phyloP scores from a whole-genome alignment of 1,284 basidiomycete species.

The Trichosporon coremiiforme region DNA sequence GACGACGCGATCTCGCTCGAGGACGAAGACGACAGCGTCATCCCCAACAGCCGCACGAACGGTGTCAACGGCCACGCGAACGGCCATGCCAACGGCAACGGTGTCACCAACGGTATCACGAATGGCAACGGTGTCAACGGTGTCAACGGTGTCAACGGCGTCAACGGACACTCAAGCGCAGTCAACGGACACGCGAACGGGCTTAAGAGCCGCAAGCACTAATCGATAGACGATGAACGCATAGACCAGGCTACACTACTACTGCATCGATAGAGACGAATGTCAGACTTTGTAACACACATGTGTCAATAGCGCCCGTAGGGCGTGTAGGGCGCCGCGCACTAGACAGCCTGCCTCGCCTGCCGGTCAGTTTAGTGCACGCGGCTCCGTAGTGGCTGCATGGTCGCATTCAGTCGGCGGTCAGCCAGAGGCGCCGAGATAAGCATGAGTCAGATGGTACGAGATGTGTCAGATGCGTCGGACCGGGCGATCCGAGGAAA shows the following conservation, averaged over 20 bases:
- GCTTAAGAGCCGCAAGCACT: constrained; percentile 18
- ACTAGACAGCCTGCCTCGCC: too few species aligned
- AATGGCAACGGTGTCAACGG: constrained; percentile 5
- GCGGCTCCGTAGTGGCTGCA: background rate
- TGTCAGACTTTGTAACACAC: constrained; percentile 18
- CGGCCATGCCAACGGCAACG: constrained; percentile 12
- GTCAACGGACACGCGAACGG: constrained; percentile 25
- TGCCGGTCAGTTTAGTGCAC: background rate
- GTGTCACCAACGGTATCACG: constrained; percentile 11
- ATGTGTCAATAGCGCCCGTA: background rate
- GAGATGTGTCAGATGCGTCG: background rate
- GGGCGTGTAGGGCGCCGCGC: too few species aligned
- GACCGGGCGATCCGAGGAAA: background rate
- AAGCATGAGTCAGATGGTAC: background rate
- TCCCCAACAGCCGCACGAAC: constrained; percentile 18
- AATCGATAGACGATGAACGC: constrained; percentile 8
- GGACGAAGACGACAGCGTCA: constrained; percentile 20
- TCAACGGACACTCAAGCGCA: background rate
- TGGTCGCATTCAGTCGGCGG: background rate
- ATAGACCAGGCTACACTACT: background rate
- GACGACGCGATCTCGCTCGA: constrained; percentile 23
- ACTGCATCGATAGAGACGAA: constrained; percentile 9
- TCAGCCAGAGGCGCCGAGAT: background rate
- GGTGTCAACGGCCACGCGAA: constrained; percentile 22
- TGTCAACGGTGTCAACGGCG: too few species aligned